Conservation (phyloP, 371 early-diverging fungal genomes). For the Lichtheimia ramosa region DNA sequence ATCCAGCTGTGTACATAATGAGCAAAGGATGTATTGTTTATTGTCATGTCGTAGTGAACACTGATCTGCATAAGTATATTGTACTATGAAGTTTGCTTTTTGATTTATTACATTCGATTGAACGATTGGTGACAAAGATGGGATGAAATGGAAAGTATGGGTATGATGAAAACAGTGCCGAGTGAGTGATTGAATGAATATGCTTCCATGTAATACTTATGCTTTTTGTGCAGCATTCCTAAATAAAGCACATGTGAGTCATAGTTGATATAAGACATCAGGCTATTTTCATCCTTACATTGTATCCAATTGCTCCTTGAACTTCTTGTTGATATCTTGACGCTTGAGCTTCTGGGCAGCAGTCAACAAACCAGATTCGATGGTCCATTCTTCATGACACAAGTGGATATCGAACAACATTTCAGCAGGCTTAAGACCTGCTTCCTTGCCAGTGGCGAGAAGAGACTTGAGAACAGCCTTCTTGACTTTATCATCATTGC, state of each 20-base stretch:
- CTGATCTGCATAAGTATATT: no score
- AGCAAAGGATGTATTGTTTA: no score
- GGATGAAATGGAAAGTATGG: no score
- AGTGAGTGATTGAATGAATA: no score
- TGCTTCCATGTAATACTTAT: neutral
- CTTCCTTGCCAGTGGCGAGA: constrained; percentile 30
- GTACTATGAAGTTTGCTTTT: no score
- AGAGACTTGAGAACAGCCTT: constrained; percentile 17
- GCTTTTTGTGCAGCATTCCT: constrained; percentile 1
- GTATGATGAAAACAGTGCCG: no score
- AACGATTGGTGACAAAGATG: no score
- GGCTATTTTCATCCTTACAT: constrained; percentile 44
- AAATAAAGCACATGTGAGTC: constrained; percentile 5
- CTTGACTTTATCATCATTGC: constrained; percentile 21
- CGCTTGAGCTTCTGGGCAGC: constrained; percentile 95
- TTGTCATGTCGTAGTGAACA: no score
- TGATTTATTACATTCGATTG: no score
- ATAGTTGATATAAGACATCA: neutral
- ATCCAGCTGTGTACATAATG: no score
- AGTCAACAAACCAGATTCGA: constrained; percentile 79
- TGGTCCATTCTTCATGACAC: constrained; percentile 82
- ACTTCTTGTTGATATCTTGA: constrained; percentile 66
- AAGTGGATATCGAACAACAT: constrained; percentile 67
- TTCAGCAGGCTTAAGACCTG: constrained; percentile 73
- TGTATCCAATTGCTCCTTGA: constrained; percentile 58